Evolutionary conservation across 1,284 basidiomycete species (phyloP), one percentile per base, ranked within the genome.

Genomic region (Irpex sp.): DNA sequence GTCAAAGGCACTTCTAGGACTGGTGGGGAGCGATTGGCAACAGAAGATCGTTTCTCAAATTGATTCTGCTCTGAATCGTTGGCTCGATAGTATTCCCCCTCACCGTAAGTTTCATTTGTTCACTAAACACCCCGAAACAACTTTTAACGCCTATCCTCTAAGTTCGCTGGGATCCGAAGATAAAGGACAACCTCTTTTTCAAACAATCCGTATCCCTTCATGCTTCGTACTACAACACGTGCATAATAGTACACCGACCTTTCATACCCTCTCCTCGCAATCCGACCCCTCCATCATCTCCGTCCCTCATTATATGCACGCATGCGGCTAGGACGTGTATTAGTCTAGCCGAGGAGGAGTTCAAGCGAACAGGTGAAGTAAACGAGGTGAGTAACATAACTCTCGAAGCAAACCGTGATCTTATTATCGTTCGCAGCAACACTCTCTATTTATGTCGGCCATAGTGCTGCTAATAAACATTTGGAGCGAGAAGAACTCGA

Each of bases 391-490:
- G 19, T 21, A 19, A 15, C 17, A 13, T 21, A 13, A 48, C 8
- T 19, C 19, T 57, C 21, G 8, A 7, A 26, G 8, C 11, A 8
- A 59, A 3, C 58, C 2, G 34, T 21, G 37, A 34, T 21, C 44
- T 15, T 13, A 13, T 9, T 3, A 47, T 37, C 15, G 8, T 38
- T 8, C 2, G 9, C 21, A 40, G 13, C 15, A 17, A 51, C 51
- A 34, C n/a, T 34, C 34, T 21, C 15, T 15, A 44, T 57, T 37
- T 26, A 37, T 40, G 19, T 17, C 44, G 34, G 85, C 81, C 0
- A 80, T 89, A 58, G 83, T 91, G 7, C 77, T 91, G 2, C 74
- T 91, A 49, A 77, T 92, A 66, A 87, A 84, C 65, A 84, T 90
- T 7, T 91, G 89, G 82, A 84, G 85, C 3, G 84, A 82, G 7